Percentiles rank a stretch among this genome's conserved stretches.
Evolutionary conservation across 2,329 filamentous ascomycete genomes (phyloP).

Genomic region (Thielaviopsis populi): DNA sequence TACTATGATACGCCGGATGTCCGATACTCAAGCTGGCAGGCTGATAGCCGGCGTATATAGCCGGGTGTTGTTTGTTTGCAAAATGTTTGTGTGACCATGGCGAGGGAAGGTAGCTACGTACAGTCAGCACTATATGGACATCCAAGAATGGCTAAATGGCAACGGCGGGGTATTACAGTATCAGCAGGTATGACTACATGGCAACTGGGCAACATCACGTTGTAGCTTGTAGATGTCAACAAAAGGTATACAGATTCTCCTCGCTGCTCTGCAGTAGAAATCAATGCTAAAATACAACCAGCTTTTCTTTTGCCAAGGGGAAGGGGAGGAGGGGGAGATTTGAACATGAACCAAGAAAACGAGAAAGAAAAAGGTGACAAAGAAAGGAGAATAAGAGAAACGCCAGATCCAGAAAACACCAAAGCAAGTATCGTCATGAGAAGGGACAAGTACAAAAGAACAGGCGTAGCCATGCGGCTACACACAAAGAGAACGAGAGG

Average conservation of each 20-base stretch:
- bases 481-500: background rate
- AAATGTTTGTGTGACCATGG: background rate
- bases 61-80: background rate
- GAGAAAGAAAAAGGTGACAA: background rate
- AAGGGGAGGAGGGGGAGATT: background rate
- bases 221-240: background rate
- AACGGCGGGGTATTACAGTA: too few species aligned
- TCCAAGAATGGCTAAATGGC: background rate
- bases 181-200: background rate
- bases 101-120: background rate
- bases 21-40: too few species aligned
- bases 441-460: background rate
- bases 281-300: conserved; percentile 3
- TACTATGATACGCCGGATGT: too few species aligned
- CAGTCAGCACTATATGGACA: background rate
- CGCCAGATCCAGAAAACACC: background rate
- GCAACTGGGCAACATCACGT: background rate
- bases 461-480: background rate
- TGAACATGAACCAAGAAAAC: background rate
- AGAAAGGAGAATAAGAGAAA: background rate
- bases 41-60: background rate
- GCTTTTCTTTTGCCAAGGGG: background rate
- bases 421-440: background rate
- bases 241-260: background rate
- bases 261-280: background rate